Conservation (phyloP, 805 yeast genomes). For the Metschnikowia gruessii region DNA sequence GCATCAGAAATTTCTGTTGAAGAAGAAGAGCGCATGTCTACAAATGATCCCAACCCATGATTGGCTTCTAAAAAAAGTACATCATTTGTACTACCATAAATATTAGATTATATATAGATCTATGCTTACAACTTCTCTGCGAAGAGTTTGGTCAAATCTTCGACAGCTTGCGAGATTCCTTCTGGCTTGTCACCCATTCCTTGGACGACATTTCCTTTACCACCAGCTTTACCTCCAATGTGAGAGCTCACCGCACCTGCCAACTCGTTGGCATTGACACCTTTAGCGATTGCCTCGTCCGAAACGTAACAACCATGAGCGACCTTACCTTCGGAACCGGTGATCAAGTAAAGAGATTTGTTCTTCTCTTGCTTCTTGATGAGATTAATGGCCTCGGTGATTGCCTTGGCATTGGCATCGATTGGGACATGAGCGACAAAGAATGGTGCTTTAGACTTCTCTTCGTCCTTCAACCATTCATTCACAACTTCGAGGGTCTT, state of each 20-base stretch:
- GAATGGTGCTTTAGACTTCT: slow-evolving; percentile 46
- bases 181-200: slow-evolving; percentile 89
- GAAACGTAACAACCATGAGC: slow-evolving; percentile 95
- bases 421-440: slow-evolving; percentile 69
- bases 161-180: slow-evolving; percentile 71
- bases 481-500: slow-evolving; percentile 75
- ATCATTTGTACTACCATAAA: neutral
- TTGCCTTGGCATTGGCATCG: slow-evolving; percentile 85
- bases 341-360: slow-evolving; percentile 74
- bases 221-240: slow-evolving; percentile 98
- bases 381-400: slow-evolving; percentile 85
- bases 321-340: slow-evolving; percentile 69
- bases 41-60: slow-evolving; percentile 18
- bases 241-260: slow-evolving; percentile 65
- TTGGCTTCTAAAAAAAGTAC: neutral
- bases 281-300: slow-evolving; percentile 62
- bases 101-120: neutral
- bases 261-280: slow-evolving; percentile 71
- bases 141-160: slow-evolving; percentile 60
- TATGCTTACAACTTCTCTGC: slow-evolving; percentile 49
- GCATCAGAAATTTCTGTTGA: slow-evolving; percentile 58
- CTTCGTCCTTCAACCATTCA: slow-evolving; percentile 54
- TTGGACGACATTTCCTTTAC: slow-evolving; percentile 93
- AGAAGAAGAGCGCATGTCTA: slow-evolving; percentile 51
- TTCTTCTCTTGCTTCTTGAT: slow-evolving; percentile 73